These are phyloP conservation scores for Malus fusca DNA, from an alignment of 306 rosid species.

Conservation along the genomic window DNA sequence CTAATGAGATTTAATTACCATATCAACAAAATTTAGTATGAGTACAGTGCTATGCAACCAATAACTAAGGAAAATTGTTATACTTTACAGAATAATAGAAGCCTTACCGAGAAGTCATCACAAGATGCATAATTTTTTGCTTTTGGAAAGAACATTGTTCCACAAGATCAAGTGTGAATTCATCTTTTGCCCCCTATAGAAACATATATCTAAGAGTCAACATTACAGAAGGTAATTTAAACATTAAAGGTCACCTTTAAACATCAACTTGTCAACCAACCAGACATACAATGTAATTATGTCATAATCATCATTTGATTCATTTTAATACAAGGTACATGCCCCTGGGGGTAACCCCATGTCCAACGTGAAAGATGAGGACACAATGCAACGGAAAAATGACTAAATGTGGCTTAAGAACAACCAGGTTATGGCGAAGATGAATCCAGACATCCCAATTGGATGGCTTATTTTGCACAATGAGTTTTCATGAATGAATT, in stretches of 20 bases:
- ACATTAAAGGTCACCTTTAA: neutral
- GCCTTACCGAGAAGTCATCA: constrained; percentile 86
- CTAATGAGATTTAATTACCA: neutral
- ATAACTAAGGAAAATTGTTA: neutral
- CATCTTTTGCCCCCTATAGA: constrained; percentile 73
- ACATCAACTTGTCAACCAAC: neutral
- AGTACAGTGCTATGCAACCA: neutral
- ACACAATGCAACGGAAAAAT: neutral
- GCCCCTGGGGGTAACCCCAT: neutral
- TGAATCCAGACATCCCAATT: neutral
- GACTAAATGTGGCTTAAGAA: too few species aligned
- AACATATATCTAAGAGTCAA: constrained; percentile 7
- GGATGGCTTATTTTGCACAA: neutral
- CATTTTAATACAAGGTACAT: neutral
- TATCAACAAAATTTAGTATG: neutral
- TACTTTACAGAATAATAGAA: neutral
- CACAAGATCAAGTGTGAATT: constrained; percentile 94
- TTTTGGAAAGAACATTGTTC: constrained; percentile 95
- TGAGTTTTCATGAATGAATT: too few species aligned
- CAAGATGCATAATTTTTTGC: constrained; percentile 92
- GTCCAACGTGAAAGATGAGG: neutral
- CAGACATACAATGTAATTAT: neutral
- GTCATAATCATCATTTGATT: neutral
- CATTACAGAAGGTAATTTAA: neutral
- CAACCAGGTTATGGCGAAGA: neutral